Conservation (phyloP, 176 grass and related monocot genomes). For the Oryza glaberrima region DNA sequence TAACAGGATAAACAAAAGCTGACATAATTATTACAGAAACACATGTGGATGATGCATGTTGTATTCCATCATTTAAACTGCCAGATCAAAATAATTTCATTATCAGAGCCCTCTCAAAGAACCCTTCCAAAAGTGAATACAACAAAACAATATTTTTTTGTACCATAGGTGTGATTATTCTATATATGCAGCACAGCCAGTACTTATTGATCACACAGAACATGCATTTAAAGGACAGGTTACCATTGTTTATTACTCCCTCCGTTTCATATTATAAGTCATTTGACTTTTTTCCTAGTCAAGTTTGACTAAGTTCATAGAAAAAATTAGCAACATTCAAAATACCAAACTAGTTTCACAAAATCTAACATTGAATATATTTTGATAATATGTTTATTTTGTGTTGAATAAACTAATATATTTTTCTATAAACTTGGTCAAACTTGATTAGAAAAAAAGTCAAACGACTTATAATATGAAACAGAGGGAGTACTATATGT, state of each 20-base stretch:
- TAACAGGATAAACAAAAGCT: constrained; percentile 10
- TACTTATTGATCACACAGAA: constrained; percentile 7
- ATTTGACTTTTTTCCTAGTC: no score
- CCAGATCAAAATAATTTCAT: constrained; percentile 1
- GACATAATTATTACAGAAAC: not conserved
- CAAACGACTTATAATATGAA: no score
- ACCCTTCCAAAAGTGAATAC: not conserved
- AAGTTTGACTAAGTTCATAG: no score
- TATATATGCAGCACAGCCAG: not conserved
- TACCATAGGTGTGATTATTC: not conserved
- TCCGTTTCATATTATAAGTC: no score
- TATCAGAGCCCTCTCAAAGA: not conserved
- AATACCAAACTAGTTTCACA: no score
- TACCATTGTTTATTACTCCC: not conserved
- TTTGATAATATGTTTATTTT: no score
- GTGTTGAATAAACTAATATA: no score
- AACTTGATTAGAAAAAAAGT: no score
- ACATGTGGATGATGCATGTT: not conserved
- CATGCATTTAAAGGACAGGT: not conserved
- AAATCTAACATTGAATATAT: no score
- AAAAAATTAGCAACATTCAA: no score
- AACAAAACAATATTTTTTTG: not conserved
- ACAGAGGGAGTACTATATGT: not conserved
- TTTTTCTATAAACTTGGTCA: no score
- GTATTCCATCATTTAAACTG: not conserved